Evolutionary conservation across 1,139 yeast species (phyloP), one percentile per base, ranked within the genome.

Genomic region (Protomyces pachydermus): DNA sequence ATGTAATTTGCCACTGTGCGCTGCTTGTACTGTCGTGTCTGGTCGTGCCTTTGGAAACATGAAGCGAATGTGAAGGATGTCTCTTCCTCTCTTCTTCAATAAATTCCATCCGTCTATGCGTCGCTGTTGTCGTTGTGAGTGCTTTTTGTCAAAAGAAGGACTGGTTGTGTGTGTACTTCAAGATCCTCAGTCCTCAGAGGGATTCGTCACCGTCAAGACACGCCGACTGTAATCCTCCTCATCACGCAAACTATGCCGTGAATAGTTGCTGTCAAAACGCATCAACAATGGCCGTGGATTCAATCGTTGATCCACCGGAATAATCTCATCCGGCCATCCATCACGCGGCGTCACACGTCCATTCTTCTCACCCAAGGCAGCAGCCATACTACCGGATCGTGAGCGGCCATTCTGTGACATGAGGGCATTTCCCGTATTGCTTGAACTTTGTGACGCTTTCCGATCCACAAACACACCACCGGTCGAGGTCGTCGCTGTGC

Each of bases 171-270:
- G 16, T 18, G 46, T 28, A 28, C 5, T 28, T 28, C 10, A 12
- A 37, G 14, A 37, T 14, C 2, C 38, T 34, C 58, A 46, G 14
- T 65, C 64, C 18, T 66, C 65, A 55, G 73, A 76, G 1, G 88
- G 89, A 74, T 88, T 88, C n/a, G 87, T 82, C 39, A 88, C 85
- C 64, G 86, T 80, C 65, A 88, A 77, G 14, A 85, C 86, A 68
- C 84, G 81, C 66, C 95, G 78, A 6, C 89, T 83, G 73, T 88
- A 88, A 73, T 88, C 95, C 66, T 80, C 78, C 68, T 87, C 87
- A 73, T 88, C 95, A 48, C 84, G 87, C 65, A 88, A 76, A n/a
- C 88, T 82, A 68, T 83, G 79, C 65, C 81, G 78, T 23, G 90
- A 84, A 65, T 80, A 81, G 70, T 82, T 83, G 66, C 79, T 80